Conservation (phyloP, 768 basidiomycete species). For the Phaffia tasmanica region DNA sequence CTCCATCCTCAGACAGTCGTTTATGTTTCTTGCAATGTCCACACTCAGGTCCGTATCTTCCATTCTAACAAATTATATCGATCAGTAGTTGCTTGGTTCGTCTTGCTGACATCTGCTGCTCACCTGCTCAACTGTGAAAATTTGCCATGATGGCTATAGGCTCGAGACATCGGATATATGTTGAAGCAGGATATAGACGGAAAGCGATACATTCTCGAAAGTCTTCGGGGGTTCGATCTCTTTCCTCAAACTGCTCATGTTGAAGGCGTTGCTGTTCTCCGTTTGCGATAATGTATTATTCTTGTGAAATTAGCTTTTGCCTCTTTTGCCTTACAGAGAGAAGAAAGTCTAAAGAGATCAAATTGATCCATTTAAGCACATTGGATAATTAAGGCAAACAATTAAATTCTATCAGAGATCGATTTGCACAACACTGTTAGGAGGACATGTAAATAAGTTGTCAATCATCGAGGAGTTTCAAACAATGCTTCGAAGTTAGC, state of each 20-base stretch:
- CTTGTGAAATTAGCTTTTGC: too few relatives aligned
- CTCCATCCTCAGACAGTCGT: conserved; percentile 62
- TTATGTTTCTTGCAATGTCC: conserved; percentile 92
- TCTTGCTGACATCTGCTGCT: background rate
- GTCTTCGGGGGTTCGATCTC: conserved; percentile 76
- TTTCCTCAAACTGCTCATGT: conserved; percentile 97
- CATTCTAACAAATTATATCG: conserved; percentile 26
- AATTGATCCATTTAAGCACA: too few relatives aligned
- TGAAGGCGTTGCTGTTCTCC: conserved; percentile 44
- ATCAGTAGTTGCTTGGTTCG: conserved; percentile 20
- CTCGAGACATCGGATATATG: conserved; percentile 67
- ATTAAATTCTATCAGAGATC: too few relatives aligned
- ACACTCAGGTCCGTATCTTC: conserved; percentile 49
- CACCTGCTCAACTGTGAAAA: background rate
- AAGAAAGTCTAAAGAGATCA: too few relatives aligned
- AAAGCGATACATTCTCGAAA: conserved; percentile 63
- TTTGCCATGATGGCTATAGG: conserved; percentile 30
- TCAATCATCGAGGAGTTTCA: conserved; percentile 5
- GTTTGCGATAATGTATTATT: conserved; percentile 6
- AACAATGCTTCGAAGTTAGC: conserved; percentile 79
- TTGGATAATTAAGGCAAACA: too few relatives aligned
- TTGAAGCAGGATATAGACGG: conserved; percentile 40
- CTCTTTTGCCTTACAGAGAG: too few relatives aligned
- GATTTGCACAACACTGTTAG: background rate
- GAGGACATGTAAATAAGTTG: too few relatives aligned